Percentiles rank a stretch among this genome's conserved stretches.
Evolutionary conservation across 208 protist species (phyloP).

Genomic region (Sergeia podlipaevii): DNA sequence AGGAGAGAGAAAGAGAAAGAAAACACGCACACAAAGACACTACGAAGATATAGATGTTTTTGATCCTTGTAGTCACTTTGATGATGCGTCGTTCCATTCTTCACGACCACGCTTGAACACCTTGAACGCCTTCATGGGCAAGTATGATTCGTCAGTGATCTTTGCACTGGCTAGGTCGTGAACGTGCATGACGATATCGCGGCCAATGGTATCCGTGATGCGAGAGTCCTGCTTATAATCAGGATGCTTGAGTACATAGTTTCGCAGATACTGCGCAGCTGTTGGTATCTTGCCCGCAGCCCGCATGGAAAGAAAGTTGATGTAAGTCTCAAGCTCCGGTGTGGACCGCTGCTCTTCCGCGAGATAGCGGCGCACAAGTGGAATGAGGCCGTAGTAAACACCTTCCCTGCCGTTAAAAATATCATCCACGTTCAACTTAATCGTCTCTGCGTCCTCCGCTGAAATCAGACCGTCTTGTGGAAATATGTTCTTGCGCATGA

Average conservation of each 20-base stretch:
- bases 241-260: constrained; percentile 92
- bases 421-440: constrained; percentile 92
- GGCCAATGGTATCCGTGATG: constrained; percentile 85
- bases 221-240: constrained; percentile 95
- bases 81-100: not conserved
- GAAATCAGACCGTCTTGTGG: constrained; percentile 18
- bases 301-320: constrained; percentile 91
- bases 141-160: constrained; percentile 42
- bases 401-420: constrained; percentile 94
- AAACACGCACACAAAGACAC: constrained; percentile 4
- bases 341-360: constrained; percentile 57
- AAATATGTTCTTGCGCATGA: constrained; percentile 94
- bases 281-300: constrained; percentile 94
- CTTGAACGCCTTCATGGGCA: constrained; percentile 46
- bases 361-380: constrained; percentile 89
- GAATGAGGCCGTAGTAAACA: constrained; percentile 92
- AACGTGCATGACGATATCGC: constrained; percentile 81
- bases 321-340: constrained; percentile 76
- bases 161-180: constrained; percentile 46
- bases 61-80: too few relatives aligned
- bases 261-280: constrained; percentile 91
- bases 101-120: constrained; percentile 26
- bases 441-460: constrained; percentile 48
- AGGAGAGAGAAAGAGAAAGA: constrained; percentile 1
- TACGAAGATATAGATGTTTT: not conserved